A percentile compares a stretch with the other conserved stretches of the same genome.
phyloP scores from a whole-genome alignment of 257 asterid genomes.

The Ilex asprella region DNA sequence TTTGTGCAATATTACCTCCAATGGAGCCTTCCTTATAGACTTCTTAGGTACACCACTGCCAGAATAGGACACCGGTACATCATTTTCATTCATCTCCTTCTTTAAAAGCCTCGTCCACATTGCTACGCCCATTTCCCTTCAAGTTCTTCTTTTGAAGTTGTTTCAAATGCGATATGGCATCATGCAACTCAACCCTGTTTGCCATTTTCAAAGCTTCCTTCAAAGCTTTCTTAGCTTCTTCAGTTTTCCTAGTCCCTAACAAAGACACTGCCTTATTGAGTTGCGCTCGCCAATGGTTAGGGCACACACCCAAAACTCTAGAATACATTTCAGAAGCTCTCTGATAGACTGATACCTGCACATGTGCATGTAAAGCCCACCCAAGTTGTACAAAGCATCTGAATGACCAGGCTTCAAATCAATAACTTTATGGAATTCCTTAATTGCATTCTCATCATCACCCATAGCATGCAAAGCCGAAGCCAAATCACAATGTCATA shows the following conservation, averaged over 20 bases:
- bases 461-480: conserved; percentile 95
- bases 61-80: conserved; percentile 74
- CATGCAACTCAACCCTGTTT: conserved; percentile 84
- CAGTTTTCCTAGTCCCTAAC: conserved; percentile 92
- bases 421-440: conserved; percentile 98
- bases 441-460: conserved; percentile 93
- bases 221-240: conserved; percentile 91
- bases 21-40: conserved; percentile 84
- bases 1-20: conserved; percentile 70
- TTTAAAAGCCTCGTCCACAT: conserved; percentile 64
- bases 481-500: conserved; percentile 95
- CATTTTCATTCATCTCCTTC: conserved; percentile 82
- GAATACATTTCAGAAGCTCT: conserved; percentile 98
- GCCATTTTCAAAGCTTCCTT: conserved; percentile 97
- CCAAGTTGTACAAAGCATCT: conserved; percentile 88
- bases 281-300: conserved; percentile 98
- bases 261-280: conserved; percentile 86
- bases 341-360: conserved; percentile 91
- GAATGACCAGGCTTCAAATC: conserved; percentile 96
- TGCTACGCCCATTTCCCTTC: conserved; percentile 58
- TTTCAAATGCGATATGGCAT: conserved; percentile 84
- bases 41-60: conserved; percentile 76
- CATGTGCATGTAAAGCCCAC: conserved; percentile 98
- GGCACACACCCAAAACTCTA: conserved; percentile 88
- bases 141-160: conserved; percentile 83